Percentiles rank a stretch among this genome's conserved stretches.
These are phyloP conservation scores for Elsinoe necatrix DNA, from an alignment of 2,329 filamentous ascomycete genomes.

Conservation along the genomic window DNA sequence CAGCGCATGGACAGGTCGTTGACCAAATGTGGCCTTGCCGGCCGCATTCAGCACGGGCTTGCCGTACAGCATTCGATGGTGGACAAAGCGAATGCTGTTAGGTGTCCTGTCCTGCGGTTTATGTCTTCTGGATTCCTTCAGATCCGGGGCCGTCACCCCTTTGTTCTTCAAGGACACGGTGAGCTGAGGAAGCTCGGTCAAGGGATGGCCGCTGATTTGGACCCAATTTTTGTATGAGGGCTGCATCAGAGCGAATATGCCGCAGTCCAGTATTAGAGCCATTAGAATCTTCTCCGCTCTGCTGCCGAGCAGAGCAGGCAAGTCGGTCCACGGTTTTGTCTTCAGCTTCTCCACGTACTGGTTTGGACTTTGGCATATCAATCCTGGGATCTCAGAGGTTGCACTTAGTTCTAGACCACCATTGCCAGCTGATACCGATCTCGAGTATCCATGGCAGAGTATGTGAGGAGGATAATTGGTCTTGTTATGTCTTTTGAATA, in stretches of 20 bases:
- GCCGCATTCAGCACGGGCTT: slow-evolving; percentile 61
- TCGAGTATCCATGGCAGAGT: slow-evolving; percentile 74
- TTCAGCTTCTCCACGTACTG: slow-evolving; percentile 62
- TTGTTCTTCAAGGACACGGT: neutral
- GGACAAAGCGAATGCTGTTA: slow-evolving; percentile 63
- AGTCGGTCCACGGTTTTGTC: slow-evolving; percentile 60
- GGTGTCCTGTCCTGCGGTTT: slow-evolving; percentile 23
- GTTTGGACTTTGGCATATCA: slow-evolving; percentile 59
- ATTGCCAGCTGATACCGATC: slow-evolving; percentile 29
- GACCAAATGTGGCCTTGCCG: slow-evolving; percentile 61
- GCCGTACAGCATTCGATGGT: slow-evolving; percentile 80
- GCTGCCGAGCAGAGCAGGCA: slow-evolving; percentile 65
- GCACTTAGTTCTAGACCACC: slow-evolving; percentile 28
- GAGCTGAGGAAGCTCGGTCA: slow-evolving; percentile 38
- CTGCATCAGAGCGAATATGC: slow-evolving; percentile 60
- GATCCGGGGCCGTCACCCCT: too few species aligned
- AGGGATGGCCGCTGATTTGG: slow-evolving; percentile 65
- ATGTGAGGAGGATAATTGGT: slow-evolving; percentile 58
- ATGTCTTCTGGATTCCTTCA: neutral
- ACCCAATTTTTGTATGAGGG: slow-evolving; percentile 57
- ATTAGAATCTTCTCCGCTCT: slow-evolving; percentile 71
- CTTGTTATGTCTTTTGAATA: slow-evolving; percentile 55
- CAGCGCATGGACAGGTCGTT: slow-evolving; percentile 74
- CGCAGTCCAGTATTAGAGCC: slow-evolving; percentile 65
- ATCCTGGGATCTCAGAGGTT: slow-evolving; percentile 52